phyloP scores from a whole-genome alignment of 768 basidiomycete species.

The Tubosaeta sp. region DNA sequence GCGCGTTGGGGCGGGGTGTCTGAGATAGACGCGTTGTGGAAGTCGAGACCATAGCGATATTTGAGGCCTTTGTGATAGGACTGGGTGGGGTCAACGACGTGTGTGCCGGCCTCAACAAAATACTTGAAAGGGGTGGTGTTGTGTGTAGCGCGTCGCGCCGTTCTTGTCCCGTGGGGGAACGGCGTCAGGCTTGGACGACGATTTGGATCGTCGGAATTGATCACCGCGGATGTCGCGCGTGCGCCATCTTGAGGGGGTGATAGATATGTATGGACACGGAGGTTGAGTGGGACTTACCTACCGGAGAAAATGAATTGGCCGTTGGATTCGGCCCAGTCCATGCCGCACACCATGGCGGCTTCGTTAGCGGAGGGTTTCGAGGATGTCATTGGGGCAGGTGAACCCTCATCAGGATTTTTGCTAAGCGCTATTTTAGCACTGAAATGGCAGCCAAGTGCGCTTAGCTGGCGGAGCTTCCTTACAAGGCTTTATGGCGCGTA shows the following conservation, averaged over 20 bases:
- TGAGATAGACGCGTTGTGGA: constrained; percentile 75
- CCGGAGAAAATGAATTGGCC: constrained; percentile 98
- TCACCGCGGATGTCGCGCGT: constrained; percentile 98
- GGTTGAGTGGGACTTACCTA: constrained; percentile 48
- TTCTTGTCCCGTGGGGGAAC: constrained; percentile 87
- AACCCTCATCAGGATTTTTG: too few relatives aligned
- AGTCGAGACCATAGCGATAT: constrained; percentile 80
- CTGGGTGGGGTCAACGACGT: constrained; percentile 93
- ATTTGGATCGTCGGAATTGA: constrained; percentile 95
- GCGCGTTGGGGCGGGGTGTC: constrained; percentile 50
- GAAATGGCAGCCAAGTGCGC: too few relatives aligned
- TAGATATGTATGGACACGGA: neutral
- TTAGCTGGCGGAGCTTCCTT: too few relatives aligned
- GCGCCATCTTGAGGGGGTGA: constrained; percentile 64
- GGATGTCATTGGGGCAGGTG: constrained; percentile 96
- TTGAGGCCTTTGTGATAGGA: constrained; percentile 88
- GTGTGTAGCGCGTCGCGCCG: constrained; percentile 78
- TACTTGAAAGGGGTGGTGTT: constrained; percentile 95
- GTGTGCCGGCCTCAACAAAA: constrained; percentile 99
- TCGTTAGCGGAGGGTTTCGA: constrained; percentile 93
- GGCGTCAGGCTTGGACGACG: constrained; percentile 82
- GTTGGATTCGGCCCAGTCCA: constrained; percentile 99
- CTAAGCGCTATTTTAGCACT: too few relatives aligned
- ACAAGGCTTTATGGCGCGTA: too few relatives aligned
- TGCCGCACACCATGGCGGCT: constrained; percentile 99